Conservation (phyloP, 106 monocot species). For the Alisma plantagoaquatica region DNA sequence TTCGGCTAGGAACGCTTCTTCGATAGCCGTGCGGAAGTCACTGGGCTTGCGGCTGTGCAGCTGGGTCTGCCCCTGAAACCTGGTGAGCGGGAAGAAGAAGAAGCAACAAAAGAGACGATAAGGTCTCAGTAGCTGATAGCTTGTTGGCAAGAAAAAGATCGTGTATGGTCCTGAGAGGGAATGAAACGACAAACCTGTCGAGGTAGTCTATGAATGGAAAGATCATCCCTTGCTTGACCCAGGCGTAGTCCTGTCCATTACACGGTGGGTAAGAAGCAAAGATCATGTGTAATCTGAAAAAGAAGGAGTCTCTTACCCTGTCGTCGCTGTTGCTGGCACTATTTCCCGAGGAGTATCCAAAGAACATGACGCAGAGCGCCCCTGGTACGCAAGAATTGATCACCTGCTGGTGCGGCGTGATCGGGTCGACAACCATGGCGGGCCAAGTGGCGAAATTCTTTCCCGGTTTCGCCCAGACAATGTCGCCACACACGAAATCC, state of each 20-base stretch:
- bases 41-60: constrained; percentile 48
- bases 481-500: constrained; percentile 61
- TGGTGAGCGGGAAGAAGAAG: constrained; percentile 16
- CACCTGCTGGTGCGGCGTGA: constrained; percentile 41
- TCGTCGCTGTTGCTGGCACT: constrained; percentile 38
- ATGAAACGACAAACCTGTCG: constrained; percentile 55
- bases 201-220: constrained; percentile 86
- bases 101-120: no score
- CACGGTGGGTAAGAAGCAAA: no score
- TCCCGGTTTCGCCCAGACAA: constrained; percentile 84
- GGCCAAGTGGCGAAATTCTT: constrained; percentile 84
- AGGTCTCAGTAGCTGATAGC: not conserved
- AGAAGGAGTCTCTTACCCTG: constrained; percentile 64
- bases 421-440: constrained; percentile 78
- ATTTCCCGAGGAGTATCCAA: constrained; percentile 81
- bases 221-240: constrained; percentile 84
- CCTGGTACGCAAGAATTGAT: constrained; percentile 65
- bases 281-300: no score
- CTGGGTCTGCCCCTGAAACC: constrained; percentile 81
- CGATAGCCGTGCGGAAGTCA: constrained; percentile 66
- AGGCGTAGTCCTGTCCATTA: constrained; percentile 79
- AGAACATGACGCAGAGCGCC: constrained; percentile 83
- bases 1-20: constrained; percentile 90
- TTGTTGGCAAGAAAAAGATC: not conserved
- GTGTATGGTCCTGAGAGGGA: no score